These are phyloP conservation scores for Pseudocercospora eumusae DNA, from an alignment of 2,329 filamentous ascomycete genomes.

Conservation along the genomic window DNA sequence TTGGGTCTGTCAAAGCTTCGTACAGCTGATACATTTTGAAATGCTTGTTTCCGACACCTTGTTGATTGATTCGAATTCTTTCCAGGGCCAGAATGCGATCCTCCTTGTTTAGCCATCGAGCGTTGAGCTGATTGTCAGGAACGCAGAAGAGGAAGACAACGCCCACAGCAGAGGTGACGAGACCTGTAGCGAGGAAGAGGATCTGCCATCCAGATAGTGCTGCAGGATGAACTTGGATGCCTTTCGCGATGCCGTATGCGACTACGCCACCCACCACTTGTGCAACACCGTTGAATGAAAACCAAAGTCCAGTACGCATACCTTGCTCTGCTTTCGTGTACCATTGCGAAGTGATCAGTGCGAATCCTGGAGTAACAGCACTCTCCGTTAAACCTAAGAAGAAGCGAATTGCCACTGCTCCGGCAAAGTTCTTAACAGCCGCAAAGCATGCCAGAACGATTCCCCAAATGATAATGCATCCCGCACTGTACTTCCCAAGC, in stretches of 20 bases:
- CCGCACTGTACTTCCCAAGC: conserved; percentile 65
- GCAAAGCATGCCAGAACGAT: conserved; percentile 63
- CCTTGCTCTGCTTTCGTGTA: conserved; percentile 71
- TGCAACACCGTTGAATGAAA: conserved; percentile 65
- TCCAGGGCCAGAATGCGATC: conserved; percentile 70
- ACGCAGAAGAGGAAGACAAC: conserved; percentile 49
- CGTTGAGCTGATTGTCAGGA: conserved; percentile 64
- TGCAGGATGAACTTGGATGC: conserved; percentile 57
- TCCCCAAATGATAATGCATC: conserved; percentile 67
- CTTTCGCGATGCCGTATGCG: conserved; percentile 64
- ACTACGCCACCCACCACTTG: conserved; percentile 65
- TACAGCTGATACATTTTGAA: conserved; percentile 59
- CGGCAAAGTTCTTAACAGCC: conserved; percentile 60
- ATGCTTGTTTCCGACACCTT: conserved; percentile 64
- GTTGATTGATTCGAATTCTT: conserved; percentile 71
- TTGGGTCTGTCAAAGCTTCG: conserved; percentile 59
- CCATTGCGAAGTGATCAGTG: conserved; percentile 69
- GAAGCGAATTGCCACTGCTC: conserved; percentile 65
- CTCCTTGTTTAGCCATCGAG: conserved; percentile 62
- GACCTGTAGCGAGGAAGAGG: conserved; percentile 50
- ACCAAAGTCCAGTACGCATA: conserved; percentile 65
- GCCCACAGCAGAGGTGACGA: conserved; percentile 47
- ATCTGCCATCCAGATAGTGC: conserved; percentile 67
- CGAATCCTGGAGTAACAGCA: conserved; percentile 68
- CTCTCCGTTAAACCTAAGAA: conserved; percentile 69